Conservation (phyloP, 495 filamentous ascomycete genomes). For the Podospora fimiseda region DNA sequence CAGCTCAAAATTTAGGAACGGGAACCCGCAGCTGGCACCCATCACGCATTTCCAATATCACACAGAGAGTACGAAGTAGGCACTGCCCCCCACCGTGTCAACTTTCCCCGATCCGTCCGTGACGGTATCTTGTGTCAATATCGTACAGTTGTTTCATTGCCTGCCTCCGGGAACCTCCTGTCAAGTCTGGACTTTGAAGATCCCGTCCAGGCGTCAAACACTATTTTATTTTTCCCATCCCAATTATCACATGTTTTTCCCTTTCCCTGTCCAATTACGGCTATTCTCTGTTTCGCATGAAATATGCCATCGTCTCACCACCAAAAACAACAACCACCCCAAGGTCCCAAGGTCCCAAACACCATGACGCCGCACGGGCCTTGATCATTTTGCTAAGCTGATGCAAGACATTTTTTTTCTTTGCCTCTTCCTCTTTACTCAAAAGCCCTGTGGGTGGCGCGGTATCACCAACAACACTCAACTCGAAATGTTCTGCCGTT, state of each 20-base stretch:
- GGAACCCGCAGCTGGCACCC: not conserved
- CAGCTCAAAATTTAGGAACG: not conserved
- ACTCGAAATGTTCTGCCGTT: too few relatives aligned
- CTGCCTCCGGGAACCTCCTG: constrained; percentile 2
- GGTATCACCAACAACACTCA: too few relatives aligned
- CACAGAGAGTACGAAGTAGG: too few relatives aligned
- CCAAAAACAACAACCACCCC: too few relatives aligned
- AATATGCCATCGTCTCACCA: not conserved
- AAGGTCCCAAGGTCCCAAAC: too few relatives aligned
- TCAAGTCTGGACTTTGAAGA: constrained; percentile 1
- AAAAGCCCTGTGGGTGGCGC: too few relatives aligned
- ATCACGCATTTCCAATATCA: too few relatives aligned
- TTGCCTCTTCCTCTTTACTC: too few relatives aligned
- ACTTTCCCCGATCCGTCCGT: not conserved
- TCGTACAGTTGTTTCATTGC: constrained; percentile 2
- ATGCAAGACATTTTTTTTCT: too few relatives aligned
- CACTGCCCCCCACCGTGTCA: not conserved
- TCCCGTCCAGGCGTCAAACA: constrained; percentile 1
- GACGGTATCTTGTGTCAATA: not conserved
- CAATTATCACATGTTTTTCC: not conserved
- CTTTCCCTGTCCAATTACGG: not conserved
- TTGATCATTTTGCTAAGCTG: too few relatives aligned
- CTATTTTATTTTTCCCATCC: too few relatives aligned
- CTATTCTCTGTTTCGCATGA: not conserved
- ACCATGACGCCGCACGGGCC: not conserved